These are phyloP conservation scores for Scleromitrula shiraiana DNA, from an alignment of 2,329 filamentous ascomycete genomes.

Conservation along the genomic window DNA sequence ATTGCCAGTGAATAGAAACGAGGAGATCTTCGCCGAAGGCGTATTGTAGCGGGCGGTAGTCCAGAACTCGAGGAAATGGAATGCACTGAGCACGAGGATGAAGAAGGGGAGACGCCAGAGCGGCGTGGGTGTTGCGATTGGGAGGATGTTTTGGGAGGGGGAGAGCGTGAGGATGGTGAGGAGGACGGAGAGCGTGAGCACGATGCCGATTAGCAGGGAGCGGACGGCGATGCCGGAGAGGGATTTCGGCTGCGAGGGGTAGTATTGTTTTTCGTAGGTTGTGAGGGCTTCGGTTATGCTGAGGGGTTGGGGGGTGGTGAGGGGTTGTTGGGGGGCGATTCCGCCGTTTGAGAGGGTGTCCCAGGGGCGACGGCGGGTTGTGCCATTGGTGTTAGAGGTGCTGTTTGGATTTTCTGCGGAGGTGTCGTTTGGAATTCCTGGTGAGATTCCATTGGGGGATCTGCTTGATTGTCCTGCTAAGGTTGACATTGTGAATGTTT, in stretches of 20 bases:
- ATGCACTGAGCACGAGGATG: slow-evolving; percentile 59
- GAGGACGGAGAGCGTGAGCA: slow-evolving; percentile 17
- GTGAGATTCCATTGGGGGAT: no score
- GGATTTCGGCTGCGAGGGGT: slow-evolving; percentile 25
- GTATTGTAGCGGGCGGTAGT: slow-evolving; percentile 82
- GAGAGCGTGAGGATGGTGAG: slow-evolving; percentile 21
- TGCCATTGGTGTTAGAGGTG: background rate
- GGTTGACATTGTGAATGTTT: no score
- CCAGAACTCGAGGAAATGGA: slow-evolving; percentile 97
- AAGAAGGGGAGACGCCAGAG: slow-evolving; percentile 62
- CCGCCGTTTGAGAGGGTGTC: slow-evolving; percentile 11
- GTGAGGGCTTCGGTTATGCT: slow-evolving; percentile 20
- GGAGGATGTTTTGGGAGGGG: no score
- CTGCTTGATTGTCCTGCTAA: no score
- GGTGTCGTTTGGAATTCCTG: no score
- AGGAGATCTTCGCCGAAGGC: slow-evolving; percentile 57
- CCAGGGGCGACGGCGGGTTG: slow-evolving; percentile 4
- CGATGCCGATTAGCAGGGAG: slow-evolving; percentile 28
- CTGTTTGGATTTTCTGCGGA: no score
- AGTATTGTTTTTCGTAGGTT: slow-evolving; percentile 25
- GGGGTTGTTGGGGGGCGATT: slow-evolving; percentile 5
- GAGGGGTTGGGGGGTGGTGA: slow-evolving; percentile 4
- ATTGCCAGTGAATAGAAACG: slow-evolving; percentile 80
- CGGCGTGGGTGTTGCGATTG: background rate
- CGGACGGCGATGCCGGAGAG: slow-evolving; percentile 32